phyloP scores from a whole-genome alignment of 2,329 filamentous ascomycete species.

The Salinomyces thailandicus region DNA sequence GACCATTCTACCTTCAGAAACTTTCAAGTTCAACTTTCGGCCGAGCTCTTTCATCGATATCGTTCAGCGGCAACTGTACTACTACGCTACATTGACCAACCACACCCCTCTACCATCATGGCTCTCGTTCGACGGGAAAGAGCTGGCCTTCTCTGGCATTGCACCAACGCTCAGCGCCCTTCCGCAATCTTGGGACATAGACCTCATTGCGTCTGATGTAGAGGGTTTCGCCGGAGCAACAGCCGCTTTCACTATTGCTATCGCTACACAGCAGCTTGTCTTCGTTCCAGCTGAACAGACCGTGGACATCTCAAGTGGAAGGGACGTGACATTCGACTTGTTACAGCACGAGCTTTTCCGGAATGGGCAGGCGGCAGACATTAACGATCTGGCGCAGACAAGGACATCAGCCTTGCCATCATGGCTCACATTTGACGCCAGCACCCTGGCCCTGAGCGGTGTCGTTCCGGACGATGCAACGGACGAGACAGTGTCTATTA shows the following conservation, averaged over 20 bases:
- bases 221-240: slow-evolving; percentile 62
- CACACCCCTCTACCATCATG: slow-evolving; percentile 79
- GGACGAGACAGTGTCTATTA: slow-evolving; percentile 53
- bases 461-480: slow-evolving; percentile 49
- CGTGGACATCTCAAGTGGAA: slow-evolving; percentile 25
- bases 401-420: slow-evolving; percentile 45
- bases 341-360: slow-evolving; percentile 26
- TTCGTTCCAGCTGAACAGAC: slow-evolving; percentile 48
- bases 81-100: slow-evolving; percentile 66
- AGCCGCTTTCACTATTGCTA: slow-evolving; percentile 58
- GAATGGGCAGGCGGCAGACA: slow-evolving; percentile 33
- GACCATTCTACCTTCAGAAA: slow-evolving; percentile 25
- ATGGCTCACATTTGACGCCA: slow-evolving; percentile 59
- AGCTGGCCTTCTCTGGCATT: slow-evolving; percentile 58
- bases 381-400: slow-evolving; percentile 43
- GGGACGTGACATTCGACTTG: slow-evolving; percentile 21
- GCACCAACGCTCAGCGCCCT: slow-evolving; percentile 57
- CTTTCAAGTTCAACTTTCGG: slow-evolving; percentile 35
- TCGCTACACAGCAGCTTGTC: slow-evolving; percentile 59
- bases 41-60: slow-evolving; percentile 50
- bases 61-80: slow-evolving; percentile 44
- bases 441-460: slow-evolving; percentile 53
- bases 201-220: slow-evolving; percentile 68
- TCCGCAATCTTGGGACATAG: slow-evolving; percentile 61
- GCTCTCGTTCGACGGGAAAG: slow-evolving; percentile 59